Evolutionary conservation across 768 basidiomycete species (phyloP).

Genomic region (Calocera cornea): DNA sequence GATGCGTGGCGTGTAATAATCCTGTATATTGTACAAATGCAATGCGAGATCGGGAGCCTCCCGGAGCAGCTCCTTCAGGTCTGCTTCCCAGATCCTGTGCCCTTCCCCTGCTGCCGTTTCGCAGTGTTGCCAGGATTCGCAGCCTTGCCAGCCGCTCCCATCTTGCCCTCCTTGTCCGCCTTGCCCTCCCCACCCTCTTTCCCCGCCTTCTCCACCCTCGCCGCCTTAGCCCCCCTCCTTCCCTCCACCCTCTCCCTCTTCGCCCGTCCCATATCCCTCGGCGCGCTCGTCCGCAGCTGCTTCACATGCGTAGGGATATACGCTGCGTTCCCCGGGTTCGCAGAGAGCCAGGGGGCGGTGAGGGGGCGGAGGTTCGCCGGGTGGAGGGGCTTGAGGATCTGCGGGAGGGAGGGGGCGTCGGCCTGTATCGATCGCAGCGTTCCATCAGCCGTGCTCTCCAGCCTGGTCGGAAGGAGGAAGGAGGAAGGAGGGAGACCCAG

Average conservation of each 20-base stretch:
- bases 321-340: background rate
- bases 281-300: slow-evolving; percentile 62
- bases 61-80: background rate
- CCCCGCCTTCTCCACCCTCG: slow-evolving; percentile 12
- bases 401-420: slow-evolving; percentile 29
- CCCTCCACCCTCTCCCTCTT: slow-evolving; percentile 44
- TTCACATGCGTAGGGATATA: slow-evolving; percentile 67
- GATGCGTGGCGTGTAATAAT: slow-evolving; percentile 12
- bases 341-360: slow-evolving; percentile 50
- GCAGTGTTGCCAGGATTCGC: no score
- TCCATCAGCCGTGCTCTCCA: no score
- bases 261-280: slow-evolving; percentile 61
- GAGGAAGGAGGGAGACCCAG: background rate
- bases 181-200: background rate
- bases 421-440: slow-evolving; percentile 21
- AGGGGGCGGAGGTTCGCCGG: slow-evolving; percentile 34
- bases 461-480: no score
- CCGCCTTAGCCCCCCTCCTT: slow-evolving; percentile 36
- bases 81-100: background rate
- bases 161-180: background rate
- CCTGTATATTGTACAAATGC: background rate
- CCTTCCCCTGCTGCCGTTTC: no score
- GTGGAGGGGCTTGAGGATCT: slow-evolving; percentile 31
- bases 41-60: no score
- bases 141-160: no score